A percentile compares a stretch with the other conserved stretches of the same genome.
phyloP scores from a whole-genome alignment of 169 alveolate genomes.

The Cryptosporidium andersoni region DNA sequence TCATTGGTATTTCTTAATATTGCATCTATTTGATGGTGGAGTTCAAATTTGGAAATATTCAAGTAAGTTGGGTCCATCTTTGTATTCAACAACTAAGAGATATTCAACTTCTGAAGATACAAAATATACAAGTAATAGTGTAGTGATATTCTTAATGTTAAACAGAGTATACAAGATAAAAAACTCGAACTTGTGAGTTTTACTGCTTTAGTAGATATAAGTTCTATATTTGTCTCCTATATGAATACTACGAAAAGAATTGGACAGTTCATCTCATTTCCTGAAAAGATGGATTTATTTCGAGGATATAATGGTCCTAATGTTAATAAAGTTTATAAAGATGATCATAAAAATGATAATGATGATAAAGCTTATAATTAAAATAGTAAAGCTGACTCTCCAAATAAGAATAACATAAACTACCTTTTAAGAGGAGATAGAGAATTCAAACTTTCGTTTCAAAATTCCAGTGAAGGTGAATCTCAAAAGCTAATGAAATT shows the following conservation, averaged over 20 bases:
- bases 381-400: neutral
- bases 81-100: neutral
- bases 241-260: conserved; percentile 57
- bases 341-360: too few relatives aligned
- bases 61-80: conserved; percentile 45
- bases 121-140: neutral
- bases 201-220: conserved; percentile 41
- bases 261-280: conserved; percentile 47
- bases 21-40: conserved; percentile 64
- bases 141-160: conserved; percentile 12
- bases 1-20: conserved; percentile 61
- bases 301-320: too few relatives aligned
- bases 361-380: too few relatives aligned
- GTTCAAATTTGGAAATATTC: conserved; percentile 53
- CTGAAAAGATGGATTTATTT: neutral
- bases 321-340: too few relatives aligned
- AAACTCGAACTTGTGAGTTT: conserved; percentile 61
- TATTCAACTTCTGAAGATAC: neutral
- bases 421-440: too few relatives aligned
- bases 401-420: too few relatives aligned
- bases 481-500: too few relatives aligned
- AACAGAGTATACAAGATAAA: conserved; percentile 23
- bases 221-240: conserved; percentile 56
- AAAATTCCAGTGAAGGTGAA: too few relatives aligned
- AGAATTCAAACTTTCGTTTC: too few relatives aligned